Evolutionary conservation across 2,329 filamentous ascomycete genomes (phyloP), one percentile per base, ranked within the genome.

Genomic region (Onygenales sp.): DNA sequence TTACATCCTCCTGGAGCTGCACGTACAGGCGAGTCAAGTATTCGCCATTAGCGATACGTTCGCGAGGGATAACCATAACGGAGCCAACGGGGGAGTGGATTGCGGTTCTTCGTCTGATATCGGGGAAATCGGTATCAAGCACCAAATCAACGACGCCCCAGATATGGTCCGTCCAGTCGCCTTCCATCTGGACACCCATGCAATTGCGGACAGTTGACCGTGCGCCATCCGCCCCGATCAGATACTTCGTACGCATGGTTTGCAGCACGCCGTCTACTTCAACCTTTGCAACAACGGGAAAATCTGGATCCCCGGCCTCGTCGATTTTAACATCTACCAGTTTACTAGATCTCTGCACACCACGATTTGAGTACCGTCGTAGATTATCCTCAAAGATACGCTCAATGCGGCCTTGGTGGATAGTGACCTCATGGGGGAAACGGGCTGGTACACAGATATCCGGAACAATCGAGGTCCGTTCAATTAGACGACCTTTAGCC

Each of bases 1-100:
- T 62, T 2, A 64, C 68, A 1, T 33, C 65, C 65, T 6, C 73
- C 64, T 40, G 17, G 39, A 49, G 32, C 55, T 73, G 70, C 14
- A 74, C 70, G 59, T 88, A 86, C 53, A 88, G 81, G 59, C 87
- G 85, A 17, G 87, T 77, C 17, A 86, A 77, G 47, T 87, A 84
- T 69, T 87, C 80, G 56, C 83, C 80, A 53, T 80, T 70, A 21
- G 70, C 70, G 52, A 80, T 77, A 1, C 75, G 75, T 65, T 88
- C 85, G 27, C 85, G 77, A 0, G 87, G 87, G 54, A 92, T 90
- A 4, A 90, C 83, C 82, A 91, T 87, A 63, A 91, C 84, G n/a
- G 85, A 88, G 1, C 87, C 87, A 54, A 84, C 75, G 45, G 81
- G 76, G 3, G 85, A 88, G 65, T 89, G 87, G 56, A 90, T 87